These are phyloP conservation scores for Ceratocystis cubensis DNA, from an alignment of 2,329 filamentous ascomycete genomes.

Conservation along the genomic window DNA sequence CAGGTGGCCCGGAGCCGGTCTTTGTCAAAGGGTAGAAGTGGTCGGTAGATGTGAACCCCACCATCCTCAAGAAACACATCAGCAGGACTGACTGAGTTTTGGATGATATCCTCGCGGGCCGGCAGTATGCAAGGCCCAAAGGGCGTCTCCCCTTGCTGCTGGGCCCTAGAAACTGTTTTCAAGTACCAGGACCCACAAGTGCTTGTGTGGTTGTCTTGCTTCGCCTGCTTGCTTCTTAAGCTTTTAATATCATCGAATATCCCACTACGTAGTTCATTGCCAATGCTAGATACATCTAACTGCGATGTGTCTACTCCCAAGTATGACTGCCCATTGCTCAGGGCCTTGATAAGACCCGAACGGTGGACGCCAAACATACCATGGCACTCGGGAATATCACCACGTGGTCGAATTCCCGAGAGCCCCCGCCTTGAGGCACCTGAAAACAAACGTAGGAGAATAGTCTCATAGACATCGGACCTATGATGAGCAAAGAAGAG, in stretches of 20 bases:
- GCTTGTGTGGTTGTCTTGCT: not conserved
- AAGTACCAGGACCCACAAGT: not conserved
- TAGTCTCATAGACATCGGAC: slow-evolving; percentile 85
- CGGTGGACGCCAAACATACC: slow-evolving; percentile 59
- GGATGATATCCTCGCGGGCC: not conserved
- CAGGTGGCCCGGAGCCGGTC: slow-evolving; percentile 64
- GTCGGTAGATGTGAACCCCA: slow-evolving; percentile 55
- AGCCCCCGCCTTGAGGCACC: slow-evolving; percentile 55
- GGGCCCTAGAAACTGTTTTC: not conserved
- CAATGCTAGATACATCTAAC: slow-evolving; percentile 27
- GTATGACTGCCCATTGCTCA: slow-evolving; percentile 28
- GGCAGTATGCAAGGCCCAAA: slow-evolving; percentile 1
- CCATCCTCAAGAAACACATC: slow-evolving; percentile 43
- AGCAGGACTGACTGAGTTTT: not conserved
- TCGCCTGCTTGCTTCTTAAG: not conserved
- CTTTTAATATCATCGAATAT: not conserved
- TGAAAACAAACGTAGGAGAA: slow-evolving; percentile 62
- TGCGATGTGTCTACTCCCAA: slow-evolving; percentile 30
- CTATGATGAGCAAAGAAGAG: slow-evolving; percentile 75
- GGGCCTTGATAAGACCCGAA: slow-evolving; percentile 46
- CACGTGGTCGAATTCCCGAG: slow-evolving; percentile 50
- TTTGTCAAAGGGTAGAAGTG: slow-evolving; percentile 60
- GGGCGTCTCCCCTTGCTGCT: not conserved
- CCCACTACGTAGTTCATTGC: slow-evolving; percentile 19
- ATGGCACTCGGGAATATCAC: slow-evolving; percentile 72